Evolutionary conservation across 768 basidiomycete genomes (phyloP), one percentile per base, ranked within the genome.

Genomic region (Mycena alexandri): DNA sequence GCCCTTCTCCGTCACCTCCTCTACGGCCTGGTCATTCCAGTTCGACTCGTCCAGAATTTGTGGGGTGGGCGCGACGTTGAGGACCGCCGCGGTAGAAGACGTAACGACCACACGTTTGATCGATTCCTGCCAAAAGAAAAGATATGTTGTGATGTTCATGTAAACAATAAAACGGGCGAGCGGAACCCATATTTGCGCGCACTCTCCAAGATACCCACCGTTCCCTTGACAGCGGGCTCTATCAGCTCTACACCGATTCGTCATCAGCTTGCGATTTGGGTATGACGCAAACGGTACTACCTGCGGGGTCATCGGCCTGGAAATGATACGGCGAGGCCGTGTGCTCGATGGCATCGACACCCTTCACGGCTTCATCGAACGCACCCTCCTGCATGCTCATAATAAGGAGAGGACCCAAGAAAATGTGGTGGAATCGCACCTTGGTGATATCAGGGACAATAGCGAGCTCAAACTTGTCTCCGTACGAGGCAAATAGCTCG

Each of bases 311-410:
- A n/a, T 81, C 78, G 1, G 79, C 82, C 1, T 83, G 78, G 25
- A 80, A 68, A 61, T 84, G 79, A 72, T 88, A 84, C 1, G 92
- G 92, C 0, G 91, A 91, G 0, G 91, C 91, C 5, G 83, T 87
- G 72, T 93, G 93, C 38, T 80, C 83, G 53, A 95, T 86, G 0
- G 85, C 93, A 64, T 92, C 89, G 12, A 94, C 87, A 2, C 85
- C 93, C 74, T 89, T 86, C 65, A 94, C 90, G 0, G 89, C 93
- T 55, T 92, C 88, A 75, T 95, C 92, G 69, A 94, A 96, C 0
- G 90, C 91, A 7, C 87, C 87, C 5, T 85, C 84, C 88, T 90
- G 34, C 38, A 25, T 10, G 25, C 1, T n/a, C 17, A 58, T 33
- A 56, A 41, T 36, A 16, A 44, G 1, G 29, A 13, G 13, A 36